phyloP scores from a whole-genome alignment of 2,329 filamentous ascomycete species.

The Colletotrichum tamarilloi region DNA sequence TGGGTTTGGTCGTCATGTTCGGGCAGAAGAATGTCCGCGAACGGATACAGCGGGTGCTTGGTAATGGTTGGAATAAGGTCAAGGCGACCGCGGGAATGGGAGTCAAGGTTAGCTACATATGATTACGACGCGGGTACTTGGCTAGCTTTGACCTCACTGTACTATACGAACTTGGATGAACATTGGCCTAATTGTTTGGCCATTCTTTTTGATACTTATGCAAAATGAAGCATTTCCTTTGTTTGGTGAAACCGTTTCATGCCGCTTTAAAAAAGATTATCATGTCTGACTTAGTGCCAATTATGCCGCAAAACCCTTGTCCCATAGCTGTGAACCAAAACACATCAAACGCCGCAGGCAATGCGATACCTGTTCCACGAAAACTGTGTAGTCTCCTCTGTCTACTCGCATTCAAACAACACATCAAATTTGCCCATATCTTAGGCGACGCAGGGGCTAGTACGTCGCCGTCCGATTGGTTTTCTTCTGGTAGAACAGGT shows the following conservation, averaged over 20 bases:
- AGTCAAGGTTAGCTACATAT: slow-evolving; percentile 97
- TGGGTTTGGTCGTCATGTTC: slow-evolving; percentile 81
- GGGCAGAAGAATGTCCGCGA: slow-evolving; percentile 81
- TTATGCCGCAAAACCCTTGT: not conserved
- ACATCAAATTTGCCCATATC: slow-evolving; percentile 51
- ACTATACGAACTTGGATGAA: slow-evolving; percentile 36
- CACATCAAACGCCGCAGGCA: slow-evolving; percentile 40
- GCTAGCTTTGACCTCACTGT: slow-evolving; percentile 37
- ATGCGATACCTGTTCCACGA: slow-evolving; percentile 30
- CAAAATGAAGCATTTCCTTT: not conserved
- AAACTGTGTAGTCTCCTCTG: slow-evolving; percentile 3
- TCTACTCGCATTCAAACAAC: slow-evolving; percentile 28
- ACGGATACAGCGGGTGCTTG: slow-evolving; percentile 75
- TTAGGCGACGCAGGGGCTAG: slow-evolving; percentile 61
- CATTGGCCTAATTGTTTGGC: slow-evolving; percentile 15
- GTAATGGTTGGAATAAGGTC: slow-evolving; percentile 82
- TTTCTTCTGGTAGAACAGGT: slow-evolving; percentile 79
- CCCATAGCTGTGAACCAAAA: slow-evolving; percentile 1
- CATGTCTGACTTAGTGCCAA: slow-evolving; percentile 1
- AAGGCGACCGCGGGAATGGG: slow-evolving; percentile 92
- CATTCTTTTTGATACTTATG: slow-evolving; percentile 1
- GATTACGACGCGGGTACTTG: slow-evolving; percentile 40
- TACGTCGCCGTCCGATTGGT: slow-evolving; percentile 70
- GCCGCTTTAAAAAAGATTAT: not conserved
- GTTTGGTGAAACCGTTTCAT: too few species aligned